phyloP scores from a whole-genome alignment of 2,329 filamentous ascomycete species.

The Graphiopsis chlorocephala region DNA sequence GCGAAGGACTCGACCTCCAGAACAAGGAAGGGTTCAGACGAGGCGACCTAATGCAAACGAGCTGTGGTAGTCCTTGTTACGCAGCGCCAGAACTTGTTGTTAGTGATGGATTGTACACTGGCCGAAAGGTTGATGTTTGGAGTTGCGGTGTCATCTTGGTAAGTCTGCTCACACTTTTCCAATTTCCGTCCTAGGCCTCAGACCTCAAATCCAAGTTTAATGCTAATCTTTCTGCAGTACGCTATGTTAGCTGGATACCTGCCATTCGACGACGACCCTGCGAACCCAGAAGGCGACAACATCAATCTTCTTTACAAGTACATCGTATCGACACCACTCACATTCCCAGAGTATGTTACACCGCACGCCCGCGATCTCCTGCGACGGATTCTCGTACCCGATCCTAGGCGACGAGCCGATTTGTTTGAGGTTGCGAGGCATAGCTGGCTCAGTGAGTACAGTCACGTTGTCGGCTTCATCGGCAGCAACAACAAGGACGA shows the following conservation, averaged over 20 bases:
- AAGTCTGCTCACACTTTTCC: conserved; percentile 41
- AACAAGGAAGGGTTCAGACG: conserved; percentile 66
- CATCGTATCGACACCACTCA: conserved; percentile 93
- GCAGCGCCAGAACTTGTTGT: conserved; percentile 95
- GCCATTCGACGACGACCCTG: conserved; percentile 96
- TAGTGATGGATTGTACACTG: conserved; percentile 94
- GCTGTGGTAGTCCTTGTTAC: conserved; percentile 96
- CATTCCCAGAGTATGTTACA: conserved; percentile 97
- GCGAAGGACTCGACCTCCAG: conserved; percentile 76
- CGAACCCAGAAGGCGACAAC: conserved; percentile 97
- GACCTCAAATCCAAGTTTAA: background rate
- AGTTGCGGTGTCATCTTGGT: conserved; percentile 98
- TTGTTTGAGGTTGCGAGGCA: conserved; percentile 96
- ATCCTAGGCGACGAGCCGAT: conserved; percentile 90
- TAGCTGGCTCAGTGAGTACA: conserved; percentile 96
- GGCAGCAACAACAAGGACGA: conserved; percentile 91
- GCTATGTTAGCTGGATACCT: conserved; percentile 98
- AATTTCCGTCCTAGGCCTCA: background rate
- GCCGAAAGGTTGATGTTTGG: conserved; percentile 97
- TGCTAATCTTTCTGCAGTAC: conserved; percentile 61
- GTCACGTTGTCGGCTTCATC: conserved; percentile 94
- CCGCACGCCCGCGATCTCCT: conserved; percentile 92
- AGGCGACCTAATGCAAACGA: conserved; percentile 98
- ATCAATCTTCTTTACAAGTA: conserved; percentile 99
- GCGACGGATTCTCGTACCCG: conserved; percentile 88